Percentiles rank a stretch among this genome's conserved stretches.
phyloP scores from a whole-genome alignment of 371 early-diverging fungal genomes.

The Coemansia sp. region DNA sequence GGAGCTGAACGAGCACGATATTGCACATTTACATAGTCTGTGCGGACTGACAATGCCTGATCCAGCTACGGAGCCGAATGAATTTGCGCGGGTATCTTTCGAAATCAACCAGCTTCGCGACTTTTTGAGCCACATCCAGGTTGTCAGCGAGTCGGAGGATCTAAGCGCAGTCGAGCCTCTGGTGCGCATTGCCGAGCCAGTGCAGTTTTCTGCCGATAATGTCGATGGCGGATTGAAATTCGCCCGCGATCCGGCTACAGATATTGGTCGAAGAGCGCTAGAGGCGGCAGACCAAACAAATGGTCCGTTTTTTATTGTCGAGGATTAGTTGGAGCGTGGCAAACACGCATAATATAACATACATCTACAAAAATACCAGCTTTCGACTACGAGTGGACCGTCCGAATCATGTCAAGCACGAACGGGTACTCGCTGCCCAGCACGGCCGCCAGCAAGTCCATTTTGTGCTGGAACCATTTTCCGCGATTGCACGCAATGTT shows the following conservation, averaged over 20 bases:
- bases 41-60: slow-evolving; percentile 32
- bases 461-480: not conserved
- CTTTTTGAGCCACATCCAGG: slow-evolving; percentile 35
- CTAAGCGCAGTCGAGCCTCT: slow-evolving; percentile 24
- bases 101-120: slow-evolving; percentile 40
- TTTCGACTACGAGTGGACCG: slow-evolving; percentile 1
- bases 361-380: not conserved
- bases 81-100: slow-evolving; percentile 1
- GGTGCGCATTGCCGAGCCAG: slow-evolving; percentile 30
- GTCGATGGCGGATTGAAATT: slow-evolving; percentile 12
- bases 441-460: slow-evolving; percentile 8
- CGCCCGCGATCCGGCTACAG: not conserved
- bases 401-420: slow-evolving; percentile 14
- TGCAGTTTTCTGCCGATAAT: slow-evolving; percentile 14
- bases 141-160: slow-evolving; percentile 18
- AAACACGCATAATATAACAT: not conserved
- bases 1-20: slow-evolving; percentile 1
- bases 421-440: slow-evolving; percentile 21
- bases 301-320: slow-evolving; percentile 26
- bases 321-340: slow-evolving; percentile 8
- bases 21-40: slow-evolving; percentile 22
- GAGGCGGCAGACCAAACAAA: slow-evolving; percentile 11
- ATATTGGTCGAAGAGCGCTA: slow-evolving; percentile 15
- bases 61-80: not conserved
- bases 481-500: slow-evolving; percentile 10